Base-by-base conservation (phyloP, 441 rosid species). In the Breynia disticha region DNA sequence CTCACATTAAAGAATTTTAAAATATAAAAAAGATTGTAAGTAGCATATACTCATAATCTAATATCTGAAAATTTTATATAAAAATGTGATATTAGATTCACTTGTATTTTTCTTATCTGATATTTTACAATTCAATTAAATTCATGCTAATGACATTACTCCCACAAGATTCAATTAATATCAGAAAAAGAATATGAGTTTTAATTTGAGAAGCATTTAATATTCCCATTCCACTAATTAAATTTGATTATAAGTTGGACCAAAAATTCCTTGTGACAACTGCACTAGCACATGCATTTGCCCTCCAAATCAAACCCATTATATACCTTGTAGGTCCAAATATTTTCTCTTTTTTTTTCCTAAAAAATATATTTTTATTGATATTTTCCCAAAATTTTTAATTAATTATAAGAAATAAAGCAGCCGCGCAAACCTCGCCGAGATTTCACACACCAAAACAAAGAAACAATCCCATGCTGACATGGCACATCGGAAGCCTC, bases 201-300 rank as follows among this genome's bases (percentile, higher is more conserved):
- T n/a, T n/a, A n/a, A 2, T 24, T 28, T 28, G 35, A 28, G n/a
- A 41, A 41, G 44, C 44, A 41, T 41, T 41, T 9, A 41, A 1
- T 41, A 11, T 11, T 41, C n/a, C 4, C 4, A 41, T 41, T 41
- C 44, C 44, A 41, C 44, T 4, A 41, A 41, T 41, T 19, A 59
- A 16, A 46, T 55, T 50, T 43, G 46, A 35, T 39, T 44, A 42
- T 28, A 55, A 50, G 66, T 50, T n/a, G 52, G 19, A 46, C 35
- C 57, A 2, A 51, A 60, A 55, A 52, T 16, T 21, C 16, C 59
- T 51, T n/a, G 42, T 14, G 74, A 58, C 72, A 60, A 1, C 41
- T 41, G 44, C 44, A 41, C 15, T 15, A 13, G 62, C 79, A 77
- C 82, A 65, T 74, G 79, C 75, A 21, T 69, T 57, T 55, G 69